These are phyloP conservation scores for Ophiostoma tasmaniense DNA, from an alignment of 2,329 filamentous ascomycete species.

Conservation along the genomic window DNA sequence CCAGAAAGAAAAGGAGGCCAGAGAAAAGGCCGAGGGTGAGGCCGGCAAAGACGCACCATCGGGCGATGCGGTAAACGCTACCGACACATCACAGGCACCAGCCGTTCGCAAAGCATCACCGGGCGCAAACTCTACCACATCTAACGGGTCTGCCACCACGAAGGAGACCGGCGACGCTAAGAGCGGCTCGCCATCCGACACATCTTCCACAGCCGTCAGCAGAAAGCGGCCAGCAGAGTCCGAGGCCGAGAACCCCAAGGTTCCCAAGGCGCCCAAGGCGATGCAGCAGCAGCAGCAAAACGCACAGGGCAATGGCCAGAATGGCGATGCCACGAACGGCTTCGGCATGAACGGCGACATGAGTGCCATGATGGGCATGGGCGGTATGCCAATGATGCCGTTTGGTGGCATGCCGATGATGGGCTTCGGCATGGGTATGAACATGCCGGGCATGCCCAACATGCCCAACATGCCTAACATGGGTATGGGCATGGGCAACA, in stretches of 20 bases:
- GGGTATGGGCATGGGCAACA: conserved; percentile 29
- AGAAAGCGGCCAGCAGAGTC: conserved; percentile 83
- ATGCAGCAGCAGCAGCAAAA: conserved; percentile 51
- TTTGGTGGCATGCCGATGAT: conserved; percentile 13
- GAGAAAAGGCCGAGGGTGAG: conserved; percentile 24
- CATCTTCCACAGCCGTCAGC: conserved; percentile 26
- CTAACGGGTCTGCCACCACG: not conserved
- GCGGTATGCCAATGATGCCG: conserved; percentile 19
- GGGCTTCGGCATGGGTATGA: conserved; percentile 28
- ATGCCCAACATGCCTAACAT: conserved; percentile 14
- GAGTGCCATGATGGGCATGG: conserved; percentile 28
- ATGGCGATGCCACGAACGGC: conserved; percentile 21
- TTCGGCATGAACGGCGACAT: conserved; percentile 27
- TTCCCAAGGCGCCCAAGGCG: conserved; percentile 56
- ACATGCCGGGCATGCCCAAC: conserved; percentile 37
- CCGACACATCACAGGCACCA: not conserved
- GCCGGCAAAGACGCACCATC: conserved; percentile 36
- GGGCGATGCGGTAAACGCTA: conserved; percentile 21
- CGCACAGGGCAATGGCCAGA: conserved; percentile 20
- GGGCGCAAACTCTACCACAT: not conserved
- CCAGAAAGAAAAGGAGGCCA: conserved; percentile 47
- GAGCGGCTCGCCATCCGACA: conserved; percentile 1
- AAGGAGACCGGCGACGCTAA: not conserved
- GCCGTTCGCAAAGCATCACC: conserved; percentile 5
- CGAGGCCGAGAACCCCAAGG: conserved; percentile 53